Conservation (phyloP, 2,329 filamentous ascomycete genomes). For the Aspergillus sp. region DNA sequence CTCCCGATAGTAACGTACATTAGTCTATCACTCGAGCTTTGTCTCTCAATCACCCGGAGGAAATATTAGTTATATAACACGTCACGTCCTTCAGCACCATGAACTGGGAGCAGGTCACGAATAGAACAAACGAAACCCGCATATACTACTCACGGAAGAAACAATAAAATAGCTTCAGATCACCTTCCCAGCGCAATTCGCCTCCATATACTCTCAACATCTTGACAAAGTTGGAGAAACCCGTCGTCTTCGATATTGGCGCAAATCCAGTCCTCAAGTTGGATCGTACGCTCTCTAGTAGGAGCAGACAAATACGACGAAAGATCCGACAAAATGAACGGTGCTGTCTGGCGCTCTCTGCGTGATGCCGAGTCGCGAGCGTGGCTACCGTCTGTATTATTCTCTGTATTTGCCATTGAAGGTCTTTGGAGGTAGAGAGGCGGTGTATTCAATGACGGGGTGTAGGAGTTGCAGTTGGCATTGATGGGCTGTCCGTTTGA, state of each 20-base stretch:
- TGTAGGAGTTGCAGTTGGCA: no score
- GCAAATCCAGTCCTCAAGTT: conserved; percentile 42
- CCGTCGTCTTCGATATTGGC: conserved; percentile 39
- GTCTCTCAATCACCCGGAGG: not conserved
- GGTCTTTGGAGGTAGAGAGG: not conserved
- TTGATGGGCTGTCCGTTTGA: no score
- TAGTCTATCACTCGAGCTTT: not conserved
- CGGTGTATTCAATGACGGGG: not conserved
- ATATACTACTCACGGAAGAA: not conserved
- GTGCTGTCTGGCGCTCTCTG: not conserved
- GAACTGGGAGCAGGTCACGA: not conserved
- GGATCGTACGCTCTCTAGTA: conserved; percentile 28
- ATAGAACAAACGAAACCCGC: not conserved
- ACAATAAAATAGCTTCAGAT: not conserved
- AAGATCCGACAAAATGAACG: conserved; percentile 22
- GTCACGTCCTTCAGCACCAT: not conserved
- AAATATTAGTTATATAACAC: no score
- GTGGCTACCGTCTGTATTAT: not conserved
- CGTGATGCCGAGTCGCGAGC: not conserved
- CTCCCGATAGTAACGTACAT: no score
- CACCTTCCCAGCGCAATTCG: conserved; percentile 37
- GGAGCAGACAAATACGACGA: conserved; percentile 30
- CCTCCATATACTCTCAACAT: conserved; percentile 40
- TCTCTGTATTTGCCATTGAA: not conserved
- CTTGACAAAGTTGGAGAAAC: conserved; percentile 40